Evolutionary conservation across 345 rosid genomes (phyloP), one percentile per base, ranked within the genome.

Genomic region (Eucalyptus dawsonii): DNA sequence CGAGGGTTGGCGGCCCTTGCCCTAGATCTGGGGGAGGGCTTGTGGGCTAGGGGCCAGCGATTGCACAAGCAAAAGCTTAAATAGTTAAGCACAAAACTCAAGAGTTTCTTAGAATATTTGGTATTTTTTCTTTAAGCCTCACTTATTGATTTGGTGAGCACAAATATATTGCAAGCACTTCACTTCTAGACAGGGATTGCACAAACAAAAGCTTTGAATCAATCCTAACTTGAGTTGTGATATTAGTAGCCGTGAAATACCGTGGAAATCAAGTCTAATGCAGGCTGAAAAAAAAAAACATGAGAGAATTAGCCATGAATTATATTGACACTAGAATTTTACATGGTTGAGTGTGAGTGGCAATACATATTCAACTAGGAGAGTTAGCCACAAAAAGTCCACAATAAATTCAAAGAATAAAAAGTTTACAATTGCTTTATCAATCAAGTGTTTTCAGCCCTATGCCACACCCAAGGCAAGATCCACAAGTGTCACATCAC

Each of bases 1-100:
- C 8, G 0, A 51, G 54, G 54, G 21, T 51, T 0, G 0, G 2
- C 2, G 3, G 17, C 54, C 54, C 54, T 51, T 0, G 1, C 54
- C 54, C 8, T 1, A 0, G 1, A 51, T 51, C 3, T 16, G 4
- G 8, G 54, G 54, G 54, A 51, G 21, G 54, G 54, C 54, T 51
- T 51, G 21, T 0, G 54, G 8, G 54, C 54, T 0, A 51, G 8
- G 4, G 54, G 54, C 17, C 1, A 0, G 4, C 1, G 9, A 51
- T 51, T 51, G 54, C 54, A 16, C 54, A 51, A 51, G 54, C 54
- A 51, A 51, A 51, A 0, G 54, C 54, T 65, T 69, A 69, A 69
- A 69, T 69, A 69, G 42, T 69, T 69, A 16, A 31, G 80, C 80
- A 69, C 22, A 69, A 16, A 31, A 16, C 31, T 69, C 80, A 69